Evolutionary conservation across 169 alveolate species (phyloP).

Genomic region (Plasmodium chabaudi): DNA sequence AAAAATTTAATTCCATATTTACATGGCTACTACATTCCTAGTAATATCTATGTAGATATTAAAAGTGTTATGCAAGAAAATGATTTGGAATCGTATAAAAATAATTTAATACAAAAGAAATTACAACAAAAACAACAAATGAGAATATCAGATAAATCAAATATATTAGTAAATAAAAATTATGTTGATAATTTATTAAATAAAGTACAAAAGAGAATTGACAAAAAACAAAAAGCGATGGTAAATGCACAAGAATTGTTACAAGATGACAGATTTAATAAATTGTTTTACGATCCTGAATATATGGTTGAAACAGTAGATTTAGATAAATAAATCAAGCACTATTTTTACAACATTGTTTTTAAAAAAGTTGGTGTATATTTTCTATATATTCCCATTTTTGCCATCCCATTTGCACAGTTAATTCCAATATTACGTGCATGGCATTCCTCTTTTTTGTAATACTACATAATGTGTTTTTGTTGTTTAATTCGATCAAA

Average conservation of each 20-base stretch:
- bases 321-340: slow-evolving; percentile 4
- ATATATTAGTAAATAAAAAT: slow-evolving; percentile 20
- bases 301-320: slow-evolving; percentile 64
- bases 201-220: slow-evolving; percentile 31
- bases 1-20: slow-evolving; percentile 94
- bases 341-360: neutral
- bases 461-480: too few species aligned
- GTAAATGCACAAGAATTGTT: slow-evolving; percentile 50
- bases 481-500: too few species aligned
- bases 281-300: slow-evolving; percentile 65
- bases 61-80: slow-evolving; percentile 88
- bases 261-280: slow-evolving; percentile 51
- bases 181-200: slow-evolving; percentile 46
- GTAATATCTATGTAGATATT: slow-evolving; percentile 90
- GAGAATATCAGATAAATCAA: slow-evolving; percentile 79
- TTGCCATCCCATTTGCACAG: too few species aligned
- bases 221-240: slow-evolving; percentile 38
- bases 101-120: slow-evolving; percentile 86
- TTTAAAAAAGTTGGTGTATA: too few species aligned
- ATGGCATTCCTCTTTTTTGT: too few species aligned
- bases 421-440: too few species aligned
- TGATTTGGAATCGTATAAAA: slow-evolving; percentile 86
- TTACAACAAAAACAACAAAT: slow-evolving; percentile 88
- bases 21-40: slow-evolving; percentile 96
- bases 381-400: too few species aligned